These are phyloP conservation scores for Talaromyces albobiverticillius DNA, from an alignment of 2,329 filamentous ascomycete species.

Conservation along the genomic window DNA sequence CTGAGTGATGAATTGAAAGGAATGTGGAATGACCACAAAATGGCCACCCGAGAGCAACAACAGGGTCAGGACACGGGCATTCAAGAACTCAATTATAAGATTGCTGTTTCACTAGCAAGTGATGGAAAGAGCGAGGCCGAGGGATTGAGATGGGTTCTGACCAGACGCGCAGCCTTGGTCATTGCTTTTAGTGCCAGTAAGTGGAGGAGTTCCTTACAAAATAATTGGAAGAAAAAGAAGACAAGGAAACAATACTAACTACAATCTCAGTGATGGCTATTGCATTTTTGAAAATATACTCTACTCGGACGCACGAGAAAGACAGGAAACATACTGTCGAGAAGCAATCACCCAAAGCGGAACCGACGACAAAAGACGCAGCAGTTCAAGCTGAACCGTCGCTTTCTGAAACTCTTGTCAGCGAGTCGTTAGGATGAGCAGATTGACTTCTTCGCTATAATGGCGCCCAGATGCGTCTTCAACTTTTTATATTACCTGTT, in stretches of 20 bases:
- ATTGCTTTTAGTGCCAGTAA: slow-evolving; percentile 52
- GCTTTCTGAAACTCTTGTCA: slow-evolving; percentile 14
- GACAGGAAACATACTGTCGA: slow-evolving; percentile 32
- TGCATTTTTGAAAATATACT: slow-evolving; percentile 45
- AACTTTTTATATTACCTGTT: not conserved
- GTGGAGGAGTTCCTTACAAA: slow-evolving; percentile 17
- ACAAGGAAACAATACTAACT: not conserved
- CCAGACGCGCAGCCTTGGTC: slow-evolving; percentile 61
- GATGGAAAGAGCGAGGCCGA: slow-evolving; percentile 92
- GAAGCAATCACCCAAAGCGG: slow-evolving; percentile 29
- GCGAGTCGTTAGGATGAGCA: slow-evolving; percentile 16
- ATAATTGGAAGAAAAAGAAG: too few species aligned
- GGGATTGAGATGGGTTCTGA: slow-evolving; percentile 80
- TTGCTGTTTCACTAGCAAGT: slow-evolving; percentile 83
- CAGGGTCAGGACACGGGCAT: slow-evolving; percentile 81
- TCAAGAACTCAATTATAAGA: slow-evolving; percentile 94
- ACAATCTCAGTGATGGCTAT: slow-evolving; percentile 46
- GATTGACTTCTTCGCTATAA: not conserved
- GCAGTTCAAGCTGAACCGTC: slow-evolving; percentile 15
- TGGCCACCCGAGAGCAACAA: slow-evolving; percentile 86
- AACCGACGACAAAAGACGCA: slow-evolving; percentile 18
- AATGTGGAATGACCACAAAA: slow-evolving; percentile 94
- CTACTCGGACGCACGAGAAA: slow-evolving; percentile 34
- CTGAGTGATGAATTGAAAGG: slow-evolving; percentile 91
- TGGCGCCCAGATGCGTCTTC: not conserved